A percentile compares a stretch with the other conserved stretches of the same genome.
These are phyloP conservation scores for Phytophthora boehmeriae DNA, from an alignment of 352 stramenopile genomes.

Conservation along the genomic window DNA sequence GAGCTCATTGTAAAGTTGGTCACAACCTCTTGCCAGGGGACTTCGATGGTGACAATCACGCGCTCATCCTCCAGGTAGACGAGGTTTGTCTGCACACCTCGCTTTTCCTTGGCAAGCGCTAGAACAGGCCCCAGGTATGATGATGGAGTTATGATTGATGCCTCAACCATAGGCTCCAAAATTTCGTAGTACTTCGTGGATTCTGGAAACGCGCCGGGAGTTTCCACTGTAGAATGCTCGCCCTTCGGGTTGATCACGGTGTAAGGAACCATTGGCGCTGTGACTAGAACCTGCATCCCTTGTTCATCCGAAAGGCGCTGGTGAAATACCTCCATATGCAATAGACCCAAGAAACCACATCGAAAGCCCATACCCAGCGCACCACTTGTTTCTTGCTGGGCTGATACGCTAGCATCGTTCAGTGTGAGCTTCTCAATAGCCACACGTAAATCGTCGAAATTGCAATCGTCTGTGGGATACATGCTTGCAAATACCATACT, in stretches of 20 bases:
- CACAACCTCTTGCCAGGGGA: slow-evolving; percentile 99
- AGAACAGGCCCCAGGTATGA: slow-evolving; percentile 96
- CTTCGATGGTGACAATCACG: slow-evolving; percentile 93
- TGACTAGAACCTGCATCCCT: slow-evolving; percentile 97
- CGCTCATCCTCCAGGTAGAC: slow-evolving; percentile 95
- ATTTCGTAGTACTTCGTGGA: slow-evolving; percentile 90
- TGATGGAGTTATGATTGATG: slow-evolving; percentile 95
- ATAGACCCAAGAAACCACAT: slow-evolving; percentile 96
- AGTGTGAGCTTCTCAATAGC: slow-evolving; percentile 97
- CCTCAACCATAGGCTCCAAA: slow-evolving; percentile 96
- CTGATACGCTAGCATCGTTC: slow-evolving; percentile 97
- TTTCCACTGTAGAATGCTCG: slow-evolving; percentile 57
- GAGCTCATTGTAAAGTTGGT: slow-evolving; percentile 99
- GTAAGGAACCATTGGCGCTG: slow-evolving; percentile 98
- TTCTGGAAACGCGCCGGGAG: slow-evolving; percentile 73
- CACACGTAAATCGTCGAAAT: slow-evolving; percentile 96
- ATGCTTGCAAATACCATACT: slow-evolving; percentile 99
- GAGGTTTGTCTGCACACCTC: slow-evolving; percentile 92
- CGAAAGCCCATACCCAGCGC: slow-evolving; percentile 96
- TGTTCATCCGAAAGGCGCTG: slow-evolving; percentile 98
- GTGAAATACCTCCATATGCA: slow-evolving; percentile 99
- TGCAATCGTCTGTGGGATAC: slow-evolving; percentile 96
- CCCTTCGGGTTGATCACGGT: slow-evolving; percentile 79
- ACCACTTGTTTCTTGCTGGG: slow-evolving; percentile 95
- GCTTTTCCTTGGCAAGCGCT: slow-evolving; percentile 92